Evolutionary conservation across 2,329 filamentous ascomycete species (phyloP).

Genomic region (Tolypocladium inflatum): DNA sequence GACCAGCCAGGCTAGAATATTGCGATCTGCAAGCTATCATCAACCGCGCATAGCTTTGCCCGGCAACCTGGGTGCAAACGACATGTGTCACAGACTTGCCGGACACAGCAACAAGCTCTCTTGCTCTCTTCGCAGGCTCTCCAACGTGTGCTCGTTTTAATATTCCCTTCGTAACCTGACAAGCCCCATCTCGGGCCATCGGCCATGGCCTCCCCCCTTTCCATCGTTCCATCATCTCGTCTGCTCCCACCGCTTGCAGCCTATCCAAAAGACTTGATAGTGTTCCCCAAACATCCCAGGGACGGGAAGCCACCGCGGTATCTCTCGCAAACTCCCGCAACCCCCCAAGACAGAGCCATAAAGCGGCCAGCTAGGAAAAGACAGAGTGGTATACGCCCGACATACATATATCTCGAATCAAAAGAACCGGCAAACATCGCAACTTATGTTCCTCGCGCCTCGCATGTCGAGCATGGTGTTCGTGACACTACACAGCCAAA

Average conservation of each 20-base stretch:
- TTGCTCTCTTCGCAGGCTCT: neutral
- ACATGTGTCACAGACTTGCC: neutral
- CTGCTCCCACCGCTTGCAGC: no score
- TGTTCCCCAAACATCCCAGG: neutral
- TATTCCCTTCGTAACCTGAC: neutral
- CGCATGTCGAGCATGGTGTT: neutral
- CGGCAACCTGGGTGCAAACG: neutral
- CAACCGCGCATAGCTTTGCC: neutral
- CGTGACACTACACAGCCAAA: neutral
- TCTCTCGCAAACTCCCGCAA: neutral
- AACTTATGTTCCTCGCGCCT: neutral
- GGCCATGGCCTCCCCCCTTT: neutral
- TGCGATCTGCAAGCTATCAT: neutral
- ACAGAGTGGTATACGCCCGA: neutral
- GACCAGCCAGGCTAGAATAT: neutral
- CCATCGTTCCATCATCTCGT: neutral
- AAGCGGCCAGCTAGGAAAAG: neutral
- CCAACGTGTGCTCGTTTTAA: neutral
- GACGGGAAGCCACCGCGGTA: neutral
- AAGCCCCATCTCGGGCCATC: neutral
- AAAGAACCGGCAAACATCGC: neutral
- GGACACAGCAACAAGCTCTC: neutral
- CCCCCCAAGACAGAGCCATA: neutral
- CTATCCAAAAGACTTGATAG: neutral
- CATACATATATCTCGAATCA: no score